These are phyloP conservation scores for Phaseolus lunatus DNA, from an alignment of 306 rosid genomes.

Conservation along the genomic window DNA sequence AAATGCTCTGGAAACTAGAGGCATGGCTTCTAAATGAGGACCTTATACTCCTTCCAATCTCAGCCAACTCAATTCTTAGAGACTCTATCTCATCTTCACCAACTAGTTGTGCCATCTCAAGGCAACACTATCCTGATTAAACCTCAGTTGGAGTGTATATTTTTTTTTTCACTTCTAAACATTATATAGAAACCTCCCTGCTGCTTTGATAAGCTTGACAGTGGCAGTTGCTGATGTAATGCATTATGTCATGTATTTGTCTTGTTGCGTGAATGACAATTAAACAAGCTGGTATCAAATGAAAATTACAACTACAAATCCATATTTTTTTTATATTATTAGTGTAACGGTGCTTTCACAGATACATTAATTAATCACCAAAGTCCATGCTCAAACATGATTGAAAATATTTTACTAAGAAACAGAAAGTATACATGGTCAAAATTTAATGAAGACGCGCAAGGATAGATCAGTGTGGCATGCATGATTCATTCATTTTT, in stretches of 20 bases:
- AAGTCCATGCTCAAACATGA: conserved; percentile 3
- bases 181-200: conserved; percentile 15
- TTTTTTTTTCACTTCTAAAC: background rate
- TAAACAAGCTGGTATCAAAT: conserved; percentile 15
- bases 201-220: conserved; percentile 1
- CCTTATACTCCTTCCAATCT: conserved; percentile 64
- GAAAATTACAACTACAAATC: background rate
- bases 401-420: conserved; percentile 11
- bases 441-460: conserved; percentile 28
- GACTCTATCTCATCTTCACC: conserved; percentile 69
- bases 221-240: conserved; percentile 46
- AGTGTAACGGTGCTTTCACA: background rate
- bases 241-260: conserved; percentile 53
- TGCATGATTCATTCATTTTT: conserved; percentile 18
- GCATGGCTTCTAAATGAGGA: conserved; percentile 55
- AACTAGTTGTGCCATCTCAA: conserved; percentile 62
- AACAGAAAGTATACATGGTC: background rate
- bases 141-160: no score
- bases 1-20: conserved; percentile 59
- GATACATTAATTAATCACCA: conserved; percentile 20
- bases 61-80: conserved; percentile 65
- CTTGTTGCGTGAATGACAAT: conserved; percentile 43
- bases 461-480: conserved; percentile 23
- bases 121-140: conserved; percentile 17
- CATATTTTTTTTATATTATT: background rate